Evolutionary conservation across 306 rosid genomes (phyloP), one percentile per base, ranked within the genome.

Genomic region (Pterocarpus macrocarpus): DNA sequence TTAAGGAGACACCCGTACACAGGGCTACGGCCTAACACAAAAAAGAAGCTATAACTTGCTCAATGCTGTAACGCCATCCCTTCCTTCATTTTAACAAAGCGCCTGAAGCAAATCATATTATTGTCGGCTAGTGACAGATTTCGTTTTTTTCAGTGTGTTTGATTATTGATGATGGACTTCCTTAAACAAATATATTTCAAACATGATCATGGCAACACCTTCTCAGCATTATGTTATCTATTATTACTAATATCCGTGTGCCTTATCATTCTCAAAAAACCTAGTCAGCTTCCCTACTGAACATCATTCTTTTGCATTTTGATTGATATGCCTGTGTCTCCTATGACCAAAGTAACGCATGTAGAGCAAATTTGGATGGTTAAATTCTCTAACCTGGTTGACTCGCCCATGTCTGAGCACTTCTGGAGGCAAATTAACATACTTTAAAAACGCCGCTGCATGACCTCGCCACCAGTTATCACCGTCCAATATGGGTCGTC

Each of bases 401-500:
- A 94, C 93, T 81, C 97, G 89, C 69, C 98, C 98, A 68, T 86
- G 89, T 68, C 97, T 88, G 63, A 94, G 93, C 34, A 83, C 94
- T 59, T 90, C 91, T 39, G 98, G 93, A 52, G 97, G 85, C 81
- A 94, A 84, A 57, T 91, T 73, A 7, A 85, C 87, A 81, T 92
- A 89, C 84, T 88, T 91, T 53, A 94, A 82, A 86, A 92, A 94
- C 67, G 98, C 98, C 8, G 97, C 91, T 33, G 98, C 97, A 88
- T 94, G 97, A 64, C 98, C 98, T 78, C 98, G 89, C 97, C 95
- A 90, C 94, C 97, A 94, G 86, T 94, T 94, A 91, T 94, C 98
- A 68, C 98, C 98, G 52, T 85, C 89, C 87, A 94, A 84, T 79
- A 73, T 75, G 13, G 98, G 98, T 75, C 88, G 89, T 77, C 98